Base-by-base conservation (phyloP, 352 stramenopile species). In the Phytophthora podocarpi region DNA sequence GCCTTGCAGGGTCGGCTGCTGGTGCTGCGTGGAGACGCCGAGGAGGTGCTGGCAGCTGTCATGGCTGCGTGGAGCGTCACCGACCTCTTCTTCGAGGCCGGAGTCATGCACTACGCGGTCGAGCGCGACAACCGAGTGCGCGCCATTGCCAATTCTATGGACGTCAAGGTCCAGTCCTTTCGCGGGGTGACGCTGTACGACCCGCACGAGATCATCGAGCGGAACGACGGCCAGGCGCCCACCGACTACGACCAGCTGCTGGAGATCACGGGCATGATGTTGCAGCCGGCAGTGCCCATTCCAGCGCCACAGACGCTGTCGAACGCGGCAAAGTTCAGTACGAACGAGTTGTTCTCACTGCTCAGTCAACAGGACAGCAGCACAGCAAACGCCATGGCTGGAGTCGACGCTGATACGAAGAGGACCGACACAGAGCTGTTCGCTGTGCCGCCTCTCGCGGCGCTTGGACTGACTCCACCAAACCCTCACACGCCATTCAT, bases 1-100 rank as follows among this genome's bases (percentile, higher is more conserved):
- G 32, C 41, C 0, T 51, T 75, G 4, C 42, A 82, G 0, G 82
- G 79, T 12, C 64, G 72, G 12, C 47, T 92, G 16, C 31, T 87
- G 4, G 80, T 92, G 21, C 43, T 92, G 7, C 59, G 69, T n/a
- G 82, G 82, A 15, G 80, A 89, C 3, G 80, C 82, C 0, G 72
- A 80, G 9, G 67, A 87, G 12, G 80, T 92, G 6, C 57, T 92
- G 20, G 65, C 54, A 4, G 59, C 72, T 12, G 62, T 90, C 1
- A 47, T 92, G 7, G 55, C 69, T 0, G 78, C 83, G 8, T 90
- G 83, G 83, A 59, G 64, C 10, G 58, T 92, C 71, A 89, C 83
- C 3, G 78, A 92, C 43, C 49, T 92, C 18, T 88, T 87, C 48
- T 90, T 86, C 13, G 83, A 92, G 46, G 67, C 82, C 2, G 79